These are phyloP conservation scores for Acacia acuminata DNA, from an alignment of 306 rosid genomes.

Conservation along the genomic window DNA sequence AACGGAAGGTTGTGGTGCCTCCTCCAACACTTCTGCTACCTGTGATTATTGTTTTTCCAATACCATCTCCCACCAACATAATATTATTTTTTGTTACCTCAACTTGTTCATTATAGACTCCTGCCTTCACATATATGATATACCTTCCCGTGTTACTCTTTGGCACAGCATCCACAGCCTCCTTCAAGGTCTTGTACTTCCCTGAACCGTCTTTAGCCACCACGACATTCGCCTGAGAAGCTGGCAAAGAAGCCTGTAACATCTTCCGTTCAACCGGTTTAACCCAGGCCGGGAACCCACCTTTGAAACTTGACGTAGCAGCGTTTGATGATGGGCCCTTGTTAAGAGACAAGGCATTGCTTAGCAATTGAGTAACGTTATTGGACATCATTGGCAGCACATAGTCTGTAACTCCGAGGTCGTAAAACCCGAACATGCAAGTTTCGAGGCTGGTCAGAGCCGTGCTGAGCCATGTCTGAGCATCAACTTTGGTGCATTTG, in stretches of 20 bases:
- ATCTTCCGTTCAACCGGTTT: slow-evolving; percentile 49
- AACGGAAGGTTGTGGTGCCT: slow-evolving; percentile 34
- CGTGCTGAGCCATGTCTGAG: slow-evolving; percentile 56
- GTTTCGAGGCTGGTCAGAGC: slow-evolving; percentile 54
- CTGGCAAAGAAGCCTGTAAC: slow-evolving; percentile 44
- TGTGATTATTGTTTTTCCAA: neutral
- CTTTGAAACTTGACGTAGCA: neutral
- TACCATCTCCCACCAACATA: slow-evolving; percentile 18
- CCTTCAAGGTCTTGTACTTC: slow-evolving; percentile 42
- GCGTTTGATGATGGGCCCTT: slow-evolving; percentile 5
- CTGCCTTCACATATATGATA: slow-evolving; percentile 61
- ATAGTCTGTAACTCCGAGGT: slow-evolving; percentile 42
- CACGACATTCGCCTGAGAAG: slow-evolving; percentile 43
- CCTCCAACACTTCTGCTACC: slow-evolving; percentile 17
- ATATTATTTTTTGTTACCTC: neutral
- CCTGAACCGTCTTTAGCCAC: slow-evolving; percentile 67
- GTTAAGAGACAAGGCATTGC: slow-evolving; percentile 55
- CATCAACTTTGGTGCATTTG: slow-evolving; percentile 36
- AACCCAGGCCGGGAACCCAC: slow-evolving; percentile 59
- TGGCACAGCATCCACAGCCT: slow-evolving; percentile 38
- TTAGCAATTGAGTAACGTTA: slow-evolving; percentile 51
- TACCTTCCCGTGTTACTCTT: slow-evolving; percentile 41
- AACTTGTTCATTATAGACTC: slow-evolving; percentile 53
- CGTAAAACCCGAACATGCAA: slow-evolving; percentile 43
- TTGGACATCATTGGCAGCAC: slow-evolving; percentile 5